These are phyloP conservation scores for Sordariomycetes sp. DNA, from an alignment of 2,329 filamentous ascomycete species.

Conservation along the genomic window DNA sequence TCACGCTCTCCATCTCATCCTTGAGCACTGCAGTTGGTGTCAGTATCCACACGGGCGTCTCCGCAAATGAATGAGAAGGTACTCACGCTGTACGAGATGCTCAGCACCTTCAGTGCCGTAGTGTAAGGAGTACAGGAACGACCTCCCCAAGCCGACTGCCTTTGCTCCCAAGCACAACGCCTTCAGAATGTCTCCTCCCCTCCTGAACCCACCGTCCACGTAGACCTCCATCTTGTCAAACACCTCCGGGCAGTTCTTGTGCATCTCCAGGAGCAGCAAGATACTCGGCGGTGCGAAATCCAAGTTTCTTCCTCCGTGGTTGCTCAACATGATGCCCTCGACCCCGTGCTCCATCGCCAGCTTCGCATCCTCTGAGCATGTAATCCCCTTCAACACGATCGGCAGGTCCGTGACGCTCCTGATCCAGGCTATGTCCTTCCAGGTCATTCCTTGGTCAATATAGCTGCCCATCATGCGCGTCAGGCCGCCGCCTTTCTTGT, in stretches of 20 bases:
- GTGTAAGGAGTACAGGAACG: conserved; percentile 36
- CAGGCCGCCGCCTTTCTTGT: conserved; percentile 44
- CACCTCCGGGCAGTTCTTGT: conserved; percentile 49
- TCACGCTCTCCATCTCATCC: conserved; percentile 3
- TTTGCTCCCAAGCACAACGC: conserved; percentile 55
- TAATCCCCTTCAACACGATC: conserved; percentile 18
- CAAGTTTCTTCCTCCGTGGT: conserved; percentile 56
- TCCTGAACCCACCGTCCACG: conserved; percentile 55
- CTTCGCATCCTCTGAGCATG: conserved; percentile 17
- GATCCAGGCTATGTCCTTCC: conserved; percentile 53
- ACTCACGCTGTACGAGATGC: conserved; percentile 3
- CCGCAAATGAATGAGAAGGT: not conserved
- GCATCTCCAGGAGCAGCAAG: conserved; percentile 45
- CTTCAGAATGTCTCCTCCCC: conserved; percentile 60
- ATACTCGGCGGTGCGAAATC: conserved; percentile 22
- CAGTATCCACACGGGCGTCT: not conserved
- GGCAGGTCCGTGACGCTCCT: conserved; percentile 35
- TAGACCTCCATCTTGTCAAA: conserved; percentile 52
- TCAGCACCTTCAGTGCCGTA: conserved; percentile 2
- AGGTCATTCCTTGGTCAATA: conserved; percentile 53
- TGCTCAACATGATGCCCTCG: conserved; percentile 60
- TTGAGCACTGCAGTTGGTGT: conserved; percentile 1
- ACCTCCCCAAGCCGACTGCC: conserved; percentile 54
- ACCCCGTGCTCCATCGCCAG: conserved; percentile 47
- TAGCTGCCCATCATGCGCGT: conserved; percentile 43